A percentile compares a stretch with the other conserved stretches of the same genome.
phyloP scores from a whole-genome alignment of 2,329 filamentous ascomycete genomes.

The Blastomyces parvus region DNA sequence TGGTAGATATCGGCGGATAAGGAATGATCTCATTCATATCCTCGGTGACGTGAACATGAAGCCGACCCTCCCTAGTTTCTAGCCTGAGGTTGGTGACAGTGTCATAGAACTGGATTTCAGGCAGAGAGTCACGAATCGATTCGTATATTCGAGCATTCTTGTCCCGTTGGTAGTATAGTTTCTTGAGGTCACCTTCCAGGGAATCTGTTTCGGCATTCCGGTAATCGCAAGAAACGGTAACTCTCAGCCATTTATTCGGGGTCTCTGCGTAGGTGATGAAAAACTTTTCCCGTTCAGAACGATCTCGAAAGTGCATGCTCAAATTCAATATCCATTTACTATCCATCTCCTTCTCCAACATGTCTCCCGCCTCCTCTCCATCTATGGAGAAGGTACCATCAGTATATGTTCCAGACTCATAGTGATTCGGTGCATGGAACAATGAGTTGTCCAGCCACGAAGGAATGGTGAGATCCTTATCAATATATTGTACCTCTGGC shows the following conservation, averaged over 20 bases:
- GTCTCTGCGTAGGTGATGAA: conserved; percentile 88
- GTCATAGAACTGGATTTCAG: conserved; percentile 92
- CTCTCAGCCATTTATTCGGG: conserved; percentile 68
- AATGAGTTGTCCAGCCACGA: conserved; percentile 13
- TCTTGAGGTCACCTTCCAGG: conserved; percentile 71
- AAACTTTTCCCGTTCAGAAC: conserved; percentile 89
- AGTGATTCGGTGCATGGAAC: neutral
- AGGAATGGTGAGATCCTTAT: conserved; percentile 21
- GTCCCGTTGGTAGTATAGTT: conserved; percentile 74
- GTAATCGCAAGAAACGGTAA: conserved; percentile 93
- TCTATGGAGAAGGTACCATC: conserved; percentile 8
- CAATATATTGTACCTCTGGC: conserved; percentile 32
- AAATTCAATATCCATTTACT: conserved; percentile 90
- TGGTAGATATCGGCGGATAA: conserved; percentile 63
- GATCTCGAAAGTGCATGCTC: conserved; percentile 95
- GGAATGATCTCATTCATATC: conserved; percentile 90
- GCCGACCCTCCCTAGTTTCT: conserved; percentile 72
- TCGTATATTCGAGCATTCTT: conserved; percentile 92
- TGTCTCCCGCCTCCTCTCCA: conserved; percentile 23
- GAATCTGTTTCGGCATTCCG: conserved; percentile 69
- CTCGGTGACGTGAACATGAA: conserved; percentile 97
- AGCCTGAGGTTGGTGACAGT: conserved; percentile 94
- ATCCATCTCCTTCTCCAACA: conserved; percentile 71
- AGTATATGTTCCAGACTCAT: conserved; percentile 10
- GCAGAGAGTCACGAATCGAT: conserved; percentile 79